These are phyloP conservation scores for Candida easanensis DNA, from an alignment of 805 yeast species.

Conservation along the genomic window DNA sequence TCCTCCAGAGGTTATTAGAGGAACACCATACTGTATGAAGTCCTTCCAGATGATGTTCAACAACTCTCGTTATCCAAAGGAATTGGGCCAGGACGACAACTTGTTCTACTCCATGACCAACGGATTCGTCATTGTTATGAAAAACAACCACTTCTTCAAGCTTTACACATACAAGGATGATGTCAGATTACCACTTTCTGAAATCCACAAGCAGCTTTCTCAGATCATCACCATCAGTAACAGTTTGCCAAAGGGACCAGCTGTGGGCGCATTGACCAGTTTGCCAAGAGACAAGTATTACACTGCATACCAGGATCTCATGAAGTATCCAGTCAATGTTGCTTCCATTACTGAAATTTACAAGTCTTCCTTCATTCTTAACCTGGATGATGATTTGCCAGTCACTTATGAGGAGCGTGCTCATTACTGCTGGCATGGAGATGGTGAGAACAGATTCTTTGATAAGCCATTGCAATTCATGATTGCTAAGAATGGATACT, in stretches of 20 bases:
- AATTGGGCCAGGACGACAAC: slow-evolving; percentile 58
- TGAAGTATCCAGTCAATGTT: slow-evolving; percentile 57
- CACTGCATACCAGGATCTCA: slow-evolving; percentile 53
- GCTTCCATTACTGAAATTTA: slow-evolving; percentile 65
- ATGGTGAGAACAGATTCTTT: slow-evolving; percentile 84
- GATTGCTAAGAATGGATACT: slow-evolving; percentile 75
- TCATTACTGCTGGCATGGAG: slow-evolving; percentile 90
- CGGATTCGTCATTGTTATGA: slow-evolving; percentile 68
- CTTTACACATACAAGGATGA: slow-evolving; percentile 56
- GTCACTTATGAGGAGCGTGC: slow-evolving; percentile 81
- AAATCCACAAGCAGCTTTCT: slow-evolving; percentile 57
- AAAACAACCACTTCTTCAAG: slow-evolving; percentile 80
- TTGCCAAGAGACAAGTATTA: slow-evolving; percentile 85
- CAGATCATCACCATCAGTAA: slow-evolving; percentile 43
- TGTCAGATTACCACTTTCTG: slow-evolving; percentile 40
- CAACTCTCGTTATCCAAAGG: slow-evolving; percentile 76
- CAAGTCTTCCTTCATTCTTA: slow-evolving; percentile 74
- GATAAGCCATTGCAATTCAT: slow-evolving; percentile 90
- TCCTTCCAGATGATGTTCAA: slow-evolving; percentile 89
- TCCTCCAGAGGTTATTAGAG: slow-evolving; percentile 75
- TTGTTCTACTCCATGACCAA: slow-evolving; percentile 48
- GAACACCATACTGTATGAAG: slow-evolving; percentile 91
- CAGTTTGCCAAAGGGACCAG: slow-evolving; percentile 27
- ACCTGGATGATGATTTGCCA: slow-evolving; percentile 74
- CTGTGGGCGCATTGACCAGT: slow-evolving; percentile 75